phyloP scores from a whole-genome alignment of 441 rosid genomes.

The Eugenia klotzschiana region DNA sequence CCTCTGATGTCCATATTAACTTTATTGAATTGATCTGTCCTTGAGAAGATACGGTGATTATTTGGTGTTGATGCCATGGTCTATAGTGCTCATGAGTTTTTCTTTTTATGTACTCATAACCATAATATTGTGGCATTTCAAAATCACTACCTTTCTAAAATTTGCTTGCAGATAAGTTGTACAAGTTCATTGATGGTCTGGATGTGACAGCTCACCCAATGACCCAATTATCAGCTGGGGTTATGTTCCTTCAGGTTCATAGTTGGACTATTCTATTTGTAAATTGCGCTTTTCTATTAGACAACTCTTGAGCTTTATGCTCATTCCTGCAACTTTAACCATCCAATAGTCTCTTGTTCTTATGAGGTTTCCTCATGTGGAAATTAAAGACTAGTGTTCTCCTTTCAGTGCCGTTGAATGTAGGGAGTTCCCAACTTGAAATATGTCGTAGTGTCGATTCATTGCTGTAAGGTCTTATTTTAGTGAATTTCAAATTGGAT shows the following conservation, averaged over 20 bases:
- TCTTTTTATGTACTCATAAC: not conserved
- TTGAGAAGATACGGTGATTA: not conserved
- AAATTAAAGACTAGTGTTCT: not conserved
- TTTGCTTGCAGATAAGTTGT: conserved; percentile 54
- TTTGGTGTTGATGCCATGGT: not conserved
- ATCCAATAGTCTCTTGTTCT: not conserved
- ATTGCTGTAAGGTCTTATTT: not conserved
- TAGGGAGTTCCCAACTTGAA: not conserved
- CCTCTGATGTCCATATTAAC: not conserved
- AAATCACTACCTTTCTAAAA: not conserved
- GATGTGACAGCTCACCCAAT: conserved; percentile 84
- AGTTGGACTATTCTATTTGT: not conserved
- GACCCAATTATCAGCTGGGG: conserved; percentile 88
- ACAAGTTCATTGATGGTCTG: conserved; percentile 70
- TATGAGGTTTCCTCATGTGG: not conserved
- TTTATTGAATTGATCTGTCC: not conserved
- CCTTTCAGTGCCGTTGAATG: not conserved
- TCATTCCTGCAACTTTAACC: not conserved
- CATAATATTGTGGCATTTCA: not conserved
- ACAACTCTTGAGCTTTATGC: not conserved
- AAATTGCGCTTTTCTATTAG: not conserved
- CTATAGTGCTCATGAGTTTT: not conserved
- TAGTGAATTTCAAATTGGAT: not conserved
- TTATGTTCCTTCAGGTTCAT: conserved; percentile 90
- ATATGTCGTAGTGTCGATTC: not conserved